Evolutionary conservation across 2,329 filamentous ascomycete genomes (phyloP).

Genomic region (Dothistroma septosporum): DNA sequence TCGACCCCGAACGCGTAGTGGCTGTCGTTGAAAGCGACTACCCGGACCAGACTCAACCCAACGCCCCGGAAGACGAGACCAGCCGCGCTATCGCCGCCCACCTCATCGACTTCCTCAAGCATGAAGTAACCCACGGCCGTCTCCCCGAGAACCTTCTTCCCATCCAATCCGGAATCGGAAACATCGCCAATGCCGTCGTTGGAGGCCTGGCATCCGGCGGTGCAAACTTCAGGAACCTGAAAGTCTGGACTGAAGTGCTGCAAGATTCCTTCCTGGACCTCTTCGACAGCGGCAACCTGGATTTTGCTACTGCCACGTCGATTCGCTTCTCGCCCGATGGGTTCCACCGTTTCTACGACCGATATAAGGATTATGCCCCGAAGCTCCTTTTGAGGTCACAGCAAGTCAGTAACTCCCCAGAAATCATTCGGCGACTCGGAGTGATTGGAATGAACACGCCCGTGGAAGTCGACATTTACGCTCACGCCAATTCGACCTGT

Average conservation of each 20-base stretch:
- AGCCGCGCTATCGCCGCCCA: slow-evolving; percentile 71
- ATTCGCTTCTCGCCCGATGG: slow-evolving; percentile 88
- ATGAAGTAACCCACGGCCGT: slow-evolving; percentile 74
- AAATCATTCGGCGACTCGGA: slow-evolving; percentile 82
- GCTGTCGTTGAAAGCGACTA: slow-evolving; percentile 83
- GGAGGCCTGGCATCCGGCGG: slow-evolving; percentile 69
- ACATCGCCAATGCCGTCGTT: slow-evolving; percentile 88
- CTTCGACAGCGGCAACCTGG: slow-evolving; percentile 80
- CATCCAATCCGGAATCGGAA: slow-evolving; percentile 83
- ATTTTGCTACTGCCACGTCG: slow-evolving; percentile 85
- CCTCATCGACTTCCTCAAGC: slow-evolving; percentile 79
- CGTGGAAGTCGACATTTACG: slow-evolving; percentile 91
- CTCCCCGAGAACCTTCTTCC: slow-evolving; percentile 73
- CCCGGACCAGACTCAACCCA: slow-evolving; percentile 70
- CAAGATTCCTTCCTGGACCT: slow-evolving; percentile 92
- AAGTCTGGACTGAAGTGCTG: slow-evolving; percentile 90
- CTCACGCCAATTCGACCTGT: slow-evolving; percentile 85
- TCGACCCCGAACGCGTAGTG: slow-evolving; percentile 80
- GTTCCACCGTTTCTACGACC: slow-evolving; percentile 85
- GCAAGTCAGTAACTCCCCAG: slow-evolving; percentile 81
- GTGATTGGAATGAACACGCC: slow-evolving; percentile 95
- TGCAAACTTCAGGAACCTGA: slow-evolving; percentile 80
- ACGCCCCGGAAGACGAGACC: slow-evolving; percentile 68
- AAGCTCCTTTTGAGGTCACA: slow-evolving; percentile 85
- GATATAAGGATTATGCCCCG: slow-evolving; percentile 73